Evolutionary conservation across 345 rosid species (phyloP).

Genomic region (Microthlaspi erraticum): DNA sequence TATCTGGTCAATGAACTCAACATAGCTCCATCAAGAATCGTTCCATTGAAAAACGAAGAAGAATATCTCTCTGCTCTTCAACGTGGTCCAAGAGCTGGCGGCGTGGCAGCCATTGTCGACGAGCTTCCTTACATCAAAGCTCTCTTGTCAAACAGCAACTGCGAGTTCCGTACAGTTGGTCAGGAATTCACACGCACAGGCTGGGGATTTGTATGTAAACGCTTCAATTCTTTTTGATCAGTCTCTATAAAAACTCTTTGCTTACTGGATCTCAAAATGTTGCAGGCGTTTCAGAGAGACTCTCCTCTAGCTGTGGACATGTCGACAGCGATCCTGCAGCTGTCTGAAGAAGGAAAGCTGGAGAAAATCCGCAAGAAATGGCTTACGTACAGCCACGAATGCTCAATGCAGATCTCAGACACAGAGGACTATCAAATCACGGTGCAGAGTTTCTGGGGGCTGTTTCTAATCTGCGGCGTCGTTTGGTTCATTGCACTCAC

Average conservation of each 20-base stretch:
- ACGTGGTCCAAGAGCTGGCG: conserved; percentile 67
- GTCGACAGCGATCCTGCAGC: conserved; percentile 85
- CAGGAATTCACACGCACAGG: conserved; percentile 91
- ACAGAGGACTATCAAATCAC: conserved; percentile 57
- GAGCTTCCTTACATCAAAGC: conserved; percentile 91
- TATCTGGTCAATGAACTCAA: conserved; percentile 85
- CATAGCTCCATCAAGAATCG: conserved; percentile 70
- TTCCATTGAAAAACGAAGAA: conserved; percentile 52
- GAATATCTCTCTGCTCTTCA: conserved; percentile 62
- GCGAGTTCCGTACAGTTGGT: conserved; percentile 77
- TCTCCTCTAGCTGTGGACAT: conserved; percentile 90
- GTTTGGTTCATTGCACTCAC: conserved; percentile 64
- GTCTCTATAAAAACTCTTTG: not conserved
- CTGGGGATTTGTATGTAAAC: conserved; percentile 92
- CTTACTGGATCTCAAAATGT: conserved; percentile 2
- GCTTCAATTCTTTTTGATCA: not conserved
- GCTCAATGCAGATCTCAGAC: conserved; percentile 52
- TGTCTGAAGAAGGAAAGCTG: conserved; percentile 86
- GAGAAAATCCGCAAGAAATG: conserved; percentile 81
- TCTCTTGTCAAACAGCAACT: conserved; percentile 66
- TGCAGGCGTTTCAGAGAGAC: conserved; percentile 92
- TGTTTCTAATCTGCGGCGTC: conserved; percentile 77
- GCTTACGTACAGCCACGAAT: conserved; percentile 54
- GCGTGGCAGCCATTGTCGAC: conserved; percentile 93
- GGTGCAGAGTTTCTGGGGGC: conserved; percentile 84